Evolutionary conservation across 2,329 filamentous ascomycete species (phyloP).

Genomic region (Arthrobotrys sinensis): DNA sequence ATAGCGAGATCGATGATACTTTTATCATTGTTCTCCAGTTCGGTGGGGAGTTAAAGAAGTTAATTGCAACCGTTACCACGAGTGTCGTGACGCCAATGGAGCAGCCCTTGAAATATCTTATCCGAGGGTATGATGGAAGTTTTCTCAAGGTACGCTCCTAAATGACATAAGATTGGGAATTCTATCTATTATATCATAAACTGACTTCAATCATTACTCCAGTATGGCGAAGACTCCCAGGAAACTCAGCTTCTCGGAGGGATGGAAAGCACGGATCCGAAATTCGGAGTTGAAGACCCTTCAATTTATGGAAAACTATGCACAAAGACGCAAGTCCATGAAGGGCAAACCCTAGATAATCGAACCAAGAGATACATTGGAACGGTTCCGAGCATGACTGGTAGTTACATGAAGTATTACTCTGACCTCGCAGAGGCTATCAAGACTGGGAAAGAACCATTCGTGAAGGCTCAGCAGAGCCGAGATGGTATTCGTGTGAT

Average conservation of each 20-base stretch:
- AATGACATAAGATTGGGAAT: background rate
- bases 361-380: conserved; percentile 49
- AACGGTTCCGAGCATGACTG: conserved; percentile 47
- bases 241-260: conserved; percentile 51
- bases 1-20: conserved; percentile 64
- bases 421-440: conserved; percentile 50
- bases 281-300: conserved; percentile 54
- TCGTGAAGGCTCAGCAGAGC: conserved; percentile 63
- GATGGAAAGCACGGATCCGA: conserved; percentile 54
- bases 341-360: conserved; percentile 38
- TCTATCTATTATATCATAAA: background rate
- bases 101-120: conserved; percentile 65
- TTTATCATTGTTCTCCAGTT: conserved; percentile 62
- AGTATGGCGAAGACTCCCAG: conserved; percentile 58
- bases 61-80: conserved; percentile 67
- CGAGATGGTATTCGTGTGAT: conserved; percentile 63
- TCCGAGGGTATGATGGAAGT: conserved; percentile 66
- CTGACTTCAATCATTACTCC: background rate
- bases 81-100: conserved; percentile 65
- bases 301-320: conserved; percentile 45
- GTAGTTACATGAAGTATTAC: conserved; percentile 52
- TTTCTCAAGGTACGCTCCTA: conserved; percentile 67
- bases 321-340: conserved; percentile 43
- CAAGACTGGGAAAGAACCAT: conserved; percentile 42
- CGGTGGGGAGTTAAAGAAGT: conserved; percentile 43